Percentiles rank a stretch among this genome's conserved stretches.
Conservation (phyloP, 2,329 filamentous ascomycete genomes). For the Monosporascus cannonballus region DNA sequence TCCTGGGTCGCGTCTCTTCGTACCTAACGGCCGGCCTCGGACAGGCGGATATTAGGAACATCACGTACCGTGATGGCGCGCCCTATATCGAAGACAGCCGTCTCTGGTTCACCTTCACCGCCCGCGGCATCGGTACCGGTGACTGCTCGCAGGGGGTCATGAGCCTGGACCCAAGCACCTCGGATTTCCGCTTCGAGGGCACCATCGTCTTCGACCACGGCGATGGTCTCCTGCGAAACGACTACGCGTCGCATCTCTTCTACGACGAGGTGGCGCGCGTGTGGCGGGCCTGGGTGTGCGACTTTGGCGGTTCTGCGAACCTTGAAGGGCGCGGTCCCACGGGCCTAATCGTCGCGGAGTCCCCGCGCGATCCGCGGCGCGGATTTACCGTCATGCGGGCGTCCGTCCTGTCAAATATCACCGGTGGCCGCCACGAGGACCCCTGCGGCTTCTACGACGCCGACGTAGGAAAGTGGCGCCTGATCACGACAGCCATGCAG, state of each 20-base stretch:
- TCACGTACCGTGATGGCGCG: slow-evolving; percentile 1
- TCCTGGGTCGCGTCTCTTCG: not conserved
- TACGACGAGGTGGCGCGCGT: not conserved
- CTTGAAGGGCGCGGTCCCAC: not conserved
- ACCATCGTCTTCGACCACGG: slow-evolving; percentile 1
- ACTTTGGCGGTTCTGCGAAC: not conserved
- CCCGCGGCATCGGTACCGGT: slow-evolving; percentile 1
- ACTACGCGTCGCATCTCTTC: slow-evolving; percentile 2
- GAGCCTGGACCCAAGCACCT: slow-evolving; percentile 1
- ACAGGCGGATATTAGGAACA: not conserved
- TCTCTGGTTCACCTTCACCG: slow-evolving; percentile 1
- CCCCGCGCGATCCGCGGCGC: not conserved
- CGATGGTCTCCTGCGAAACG: slow-evolving; percentile 1
- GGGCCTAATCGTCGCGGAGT: not conserved
- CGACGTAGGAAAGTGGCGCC: not conserved
- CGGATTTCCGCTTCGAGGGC: slow-evolving; percentile 1
- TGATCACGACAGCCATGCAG: not conserved
- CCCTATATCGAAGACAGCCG: not conserved
- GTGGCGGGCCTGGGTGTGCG: slow-evolving; percentile 1
- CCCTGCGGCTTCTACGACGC: not conserved
- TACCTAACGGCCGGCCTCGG: slow-evolving; percentile 1
- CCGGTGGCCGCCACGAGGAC: not conserved
- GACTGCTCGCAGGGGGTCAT: slow-evolving; percentile 1
- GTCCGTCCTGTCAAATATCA: not conserved
- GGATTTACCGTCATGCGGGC: slow-evolving; percentile 1